Conservation (phyloP, 163 green algal genomes). For the Chloromonas sp. region DNA sequence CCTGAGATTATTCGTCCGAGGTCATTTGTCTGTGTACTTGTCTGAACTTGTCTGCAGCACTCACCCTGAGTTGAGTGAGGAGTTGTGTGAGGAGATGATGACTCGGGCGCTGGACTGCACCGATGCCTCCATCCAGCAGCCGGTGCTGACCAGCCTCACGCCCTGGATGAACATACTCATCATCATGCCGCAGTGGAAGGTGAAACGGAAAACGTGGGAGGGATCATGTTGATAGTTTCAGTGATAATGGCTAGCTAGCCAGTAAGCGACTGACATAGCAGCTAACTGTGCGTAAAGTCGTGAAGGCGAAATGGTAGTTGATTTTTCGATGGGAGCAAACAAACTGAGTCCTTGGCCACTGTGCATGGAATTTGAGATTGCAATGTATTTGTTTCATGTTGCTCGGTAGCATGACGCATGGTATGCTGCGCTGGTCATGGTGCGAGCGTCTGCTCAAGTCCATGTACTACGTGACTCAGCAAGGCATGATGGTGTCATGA, state of each 20-base stretch:
- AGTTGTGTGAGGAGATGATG: constrained; percentile 86
- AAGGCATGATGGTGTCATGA: no score
- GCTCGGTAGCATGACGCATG: no score
- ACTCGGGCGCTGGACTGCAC: constrained; percentile 66
- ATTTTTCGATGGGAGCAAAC: no score
- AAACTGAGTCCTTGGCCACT: no score
- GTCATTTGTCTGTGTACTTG: no score
- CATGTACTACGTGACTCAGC: constrained; percentile 81
- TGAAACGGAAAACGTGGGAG: constrained; percentile 19
- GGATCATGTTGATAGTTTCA: constrained; percentile 12
- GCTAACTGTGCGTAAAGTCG: no score
- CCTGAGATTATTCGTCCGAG: no score
- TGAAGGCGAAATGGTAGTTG: no score
- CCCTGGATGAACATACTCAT: constrained; percentile 86
- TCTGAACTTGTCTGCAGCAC: constrained; percentile 20
- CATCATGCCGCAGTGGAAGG: constrained; percentile 59
- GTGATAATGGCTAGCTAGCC: constrained; percentile 11
- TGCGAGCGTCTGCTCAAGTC: constrained; percentile 72
- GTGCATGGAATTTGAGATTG: no score
- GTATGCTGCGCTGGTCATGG: constrained; percentile 16
- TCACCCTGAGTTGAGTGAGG: constrained; percentile 72
- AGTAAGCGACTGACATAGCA: no score
- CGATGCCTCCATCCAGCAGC: constrained; percentile 44
- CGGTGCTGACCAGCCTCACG: constrained; percentile 68
- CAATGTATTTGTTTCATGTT: no score